phyloP scores from a whole-genome alignment of 495 filamentous ascomycete species.

The Astrocystis sublimbata region DNA sequence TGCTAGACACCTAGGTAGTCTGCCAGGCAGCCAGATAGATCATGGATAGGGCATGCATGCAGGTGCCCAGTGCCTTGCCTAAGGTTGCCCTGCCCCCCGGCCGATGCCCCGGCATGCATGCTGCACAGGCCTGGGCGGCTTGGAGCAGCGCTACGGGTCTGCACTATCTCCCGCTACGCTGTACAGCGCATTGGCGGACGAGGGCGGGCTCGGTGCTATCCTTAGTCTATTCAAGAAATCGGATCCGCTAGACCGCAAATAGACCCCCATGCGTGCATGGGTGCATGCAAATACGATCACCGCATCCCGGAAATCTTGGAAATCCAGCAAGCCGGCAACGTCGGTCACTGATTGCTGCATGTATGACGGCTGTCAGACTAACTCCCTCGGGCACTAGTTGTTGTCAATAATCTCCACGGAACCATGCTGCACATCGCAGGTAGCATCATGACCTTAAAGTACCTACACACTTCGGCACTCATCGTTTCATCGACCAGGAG shows the following conservation, averaged over 20 bases:
- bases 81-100: not conserved
- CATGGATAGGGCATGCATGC: not conserved
- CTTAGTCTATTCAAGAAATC: no score
- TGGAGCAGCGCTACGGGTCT: not conserved
- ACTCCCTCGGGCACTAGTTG: not conserved
- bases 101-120: not conserved
- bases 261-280: no score
- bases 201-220: no score
- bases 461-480: not conserved
- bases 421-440: no score
- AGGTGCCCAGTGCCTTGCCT: not conserved
- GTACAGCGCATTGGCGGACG: not conserved
- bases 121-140: not conserved
- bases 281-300: slow-evolving; percentile 1
- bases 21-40: no score
- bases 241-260: slow-evolving; percentile 1
- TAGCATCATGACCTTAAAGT: no score
- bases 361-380: not conserved
- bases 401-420: no score
- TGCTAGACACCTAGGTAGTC: not conserved
- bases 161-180: not conserved
- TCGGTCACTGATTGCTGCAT: not conserved
- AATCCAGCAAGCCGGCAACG: not conserved
- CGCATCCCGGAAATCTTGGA: not conserved
- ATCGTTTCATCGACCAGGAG: not conserved